phyloP scores from a whole-genome alignment of 148 eudicot species.

The Camellia granthamiana region DNA sequence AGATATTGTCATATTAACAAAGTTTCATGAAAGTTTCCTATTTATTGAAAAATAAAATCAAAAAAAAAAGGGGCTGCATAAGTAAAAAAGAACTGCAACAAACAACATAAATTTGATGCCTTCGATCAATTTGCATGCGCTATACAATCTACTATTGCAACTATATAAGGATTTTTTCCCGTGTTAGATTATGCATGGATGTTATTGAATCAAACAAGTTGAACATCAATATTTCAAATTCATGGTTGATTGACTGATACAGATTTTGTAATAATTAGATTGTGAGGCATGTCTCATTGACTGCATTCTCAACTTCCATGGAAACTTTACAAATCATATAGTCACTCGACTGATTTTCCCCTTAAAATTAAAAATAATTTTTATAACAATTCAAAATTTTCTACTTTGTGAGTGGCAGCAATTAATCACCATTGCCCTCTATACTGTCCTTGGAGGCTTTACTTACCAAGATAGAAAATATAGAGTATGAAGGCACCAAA shows the following conservation, averaged over 20 bases:
- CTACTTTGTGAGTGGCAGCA: not conserved
- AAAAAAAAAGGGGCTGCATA: not conserved
- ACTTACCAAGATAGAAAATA: not conserved
- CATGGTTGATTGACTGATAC: not conserved
- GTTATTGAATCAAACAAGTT: not conserved
- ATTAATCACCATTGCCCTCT: not conserved
- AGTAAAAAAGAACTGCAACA: not conserved
- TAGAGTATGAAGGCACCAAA: not conserved
- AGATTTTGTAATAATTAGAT: not conserved
- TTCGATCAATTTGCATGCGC: not conserved
- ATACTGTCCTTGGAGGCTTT: not conserved
- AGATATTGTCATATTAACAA: not conserved
- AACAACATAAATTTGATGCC: not conserved
- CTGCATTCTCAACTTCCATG: not conserved
- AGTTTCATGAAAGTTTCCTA: not conserved
- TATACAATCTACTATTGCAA: conserved; percentile 4
- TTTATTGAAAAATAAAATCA: not conserved
- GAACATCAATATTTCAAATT: conserved; percentile 2
- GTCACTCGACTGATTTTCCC: not conserved
- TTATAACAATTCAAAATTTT: not conserved
- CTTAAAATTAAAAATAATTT: not conserved
- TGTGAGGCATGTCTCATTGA: not conserved
- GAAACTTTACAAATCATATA: not conserved
- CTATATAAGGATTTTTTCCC: not conserved
- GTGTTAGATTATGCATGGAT: not conserved